Conservation (phyloP, 2,329 filamentous ascomycete species). For the Davidsoniella eucalypti region DNA sequence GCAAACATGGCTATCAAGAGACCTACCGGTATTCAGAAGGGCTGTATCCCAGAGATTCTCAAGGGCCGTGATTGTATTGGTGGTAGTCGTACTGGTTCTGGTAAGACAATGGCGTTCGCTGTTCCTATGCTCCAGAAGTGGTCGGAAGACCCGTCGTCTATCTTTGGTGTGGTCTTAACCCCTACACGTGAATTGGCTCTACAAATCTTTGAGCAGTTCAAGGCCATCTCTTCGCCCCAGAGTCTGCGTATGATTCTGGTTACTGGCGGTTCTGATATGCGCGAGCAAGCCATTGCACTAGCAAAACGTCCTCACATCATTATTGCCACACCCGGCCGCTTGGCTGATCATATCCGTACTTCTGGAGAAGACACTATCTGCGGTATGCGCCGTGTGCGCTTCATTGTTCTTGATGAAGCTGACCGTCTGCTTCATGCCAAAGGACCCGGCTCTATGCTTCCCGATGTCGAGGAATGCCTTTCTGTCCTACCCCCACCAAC, state of each 20-base stretch:
- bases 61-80: slow-evolving; percentile 89
- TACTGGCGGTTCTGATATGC: slow-evolving; percentile 87
- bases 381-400: slow-evolving; percentile 61
- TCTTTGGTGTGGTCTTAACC: slow-evolving; percentile 79
- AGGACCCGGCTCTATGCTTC: slow-evolving; percentile 73
- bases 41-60: slow-evolving; percentile 83
- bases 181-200: slow-evolving; percentile 83
- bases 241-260: slow-evolving; percentile 78
- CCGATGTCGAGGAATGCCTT: slow-evolving; percentile 80
- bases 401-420: slow-evolving; percentile 89
- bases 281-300: slow-evolving; percentile 70
- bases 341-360: slow-evolving; percentile 83
- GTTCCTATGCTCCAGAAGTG: slow-evolving; percentile 88
- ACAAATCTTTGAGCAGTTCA: slow-evolving; percentile 93
- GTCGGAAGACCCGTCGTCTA: slow-evolving; percentile 80
- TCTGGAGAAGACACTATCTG: slow-evolving; percentile 84
- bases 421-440: slow-evolving; percentile 67
- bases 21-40: slow-evolving; percentile 84
- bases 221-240: slow-evolving; percentile 77
- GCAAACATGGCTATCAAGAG: slow-evolving; percentile 61
- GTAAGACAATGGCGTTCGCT: slow-evolving; percentile 92
- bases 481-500: slow-evolving; percentile 60
- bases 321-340: slow-evolving; percentile 80
- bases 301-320: slow-evolving; percentile 74
- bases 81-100: slow-evolving; percentile 84